Evolutionary conservation across 2,329 filamentous ascomycete genomes (phyloP).

Genomic region (Dactylonectria macrodidyma): DNA sequence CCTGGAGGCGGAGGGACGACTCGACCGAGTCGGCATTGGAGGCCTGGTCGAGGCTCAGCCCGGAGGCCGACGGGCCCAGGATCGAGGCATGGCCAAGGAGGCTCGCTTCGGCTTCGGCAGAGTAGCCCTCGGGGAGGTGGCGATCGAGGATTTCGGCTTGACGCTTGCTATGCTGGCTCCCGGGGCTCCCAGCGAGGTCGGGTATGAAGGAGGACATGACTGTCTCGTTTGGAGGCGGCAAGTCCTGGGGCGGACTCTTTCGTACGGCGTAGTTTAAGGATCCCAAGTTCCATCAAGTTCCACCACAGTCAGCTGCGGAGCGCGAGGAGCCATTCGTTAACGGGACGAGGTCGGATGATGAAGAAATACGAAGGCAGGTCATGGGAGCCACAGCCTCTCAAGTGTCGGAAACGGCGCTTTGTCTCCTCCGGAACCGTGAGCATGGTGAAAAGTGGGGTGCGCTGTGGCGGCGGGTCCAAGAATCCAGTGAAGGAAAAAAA

Average conservation of each 20-base stretch:
- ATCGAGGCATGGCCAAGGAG: conserved; percentile 40
- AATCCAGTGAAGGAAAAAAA: too few relatives aligned
- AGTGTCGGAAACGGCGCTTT: conserved; percentile 11
- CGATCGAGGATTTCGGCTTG: conserved; percentile 56
- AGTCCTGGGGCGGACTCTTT: not conserved
- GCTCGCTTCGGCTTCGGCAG: conserved; percentile 56
- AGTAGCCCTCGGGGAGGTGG: conserved; percentile 58
- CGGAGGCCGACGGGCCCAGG: conserved; percentile 35
- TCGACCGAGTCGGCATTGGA: conserved; percentile 58
- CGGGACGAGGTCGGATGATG: not conserved
- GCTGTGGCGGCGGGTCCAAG: not conserved
- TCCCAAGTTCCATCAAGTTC: conserved; percentile 7
- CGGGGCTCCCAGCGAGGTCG: conserved; percentile 45
- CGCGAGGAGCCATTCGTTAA: conserved; percentile 1
- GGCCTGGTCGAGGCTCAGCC: conserved; percentile 33
- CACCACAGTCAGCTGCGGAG: conserved; percentile 4
- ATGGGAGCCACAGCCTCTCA: not conserved
- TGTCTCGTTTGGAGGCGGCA: not conserved
- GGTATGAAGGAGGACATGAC: conserved; percentile 48
- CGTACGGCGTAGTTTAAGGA: not conserved
- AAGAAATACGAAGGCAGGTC: not conserved
- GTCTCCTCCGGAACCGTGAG: conserved; percentile 5
- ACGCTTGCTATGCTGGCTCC: conserved; percentile 48
- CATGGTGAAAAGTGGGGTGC: conserved; percentile 3
- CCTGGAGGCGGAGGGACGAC: conserved; percentile 80